Base-by-base conservation (phyloP, 805 yeast genomes). In the Sungouiozyma intestinalis region DNA sequence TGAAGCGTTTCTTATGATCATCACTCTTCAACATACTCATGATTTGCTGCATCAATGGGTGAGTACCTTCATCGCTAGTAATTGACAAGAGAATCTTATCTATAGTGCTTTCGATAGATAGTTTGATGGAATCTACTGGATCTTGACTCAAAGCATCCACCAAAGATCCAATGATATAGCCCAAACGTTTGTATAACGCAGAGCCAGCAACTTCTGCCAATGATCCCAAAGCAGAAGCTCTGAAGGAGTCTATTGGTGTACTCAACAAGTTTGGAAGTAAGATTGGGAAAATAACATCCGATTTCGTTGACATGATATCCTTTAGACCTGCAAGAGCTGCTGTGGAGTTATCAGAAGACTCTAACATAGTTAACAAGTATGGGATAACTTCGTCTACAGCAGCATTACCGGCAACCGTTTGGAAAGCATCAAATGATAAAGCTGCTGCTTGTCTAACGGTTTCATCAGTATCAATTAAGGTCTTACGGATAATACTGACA, bases 351-450 rank as follows among this genome's bases (percentile, higher is more conserved):
- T 72, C 75, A 14, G 72, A 66, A 2, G 71, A 58, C 47, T 81
- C 79, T 51, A 90, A 69, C 74, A 79, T 71, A 43, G 71, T 71
- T 58, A 92, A 71, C 60, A 92, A 72, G 53, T 79, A 77, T 17
- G 98, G 99, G 51, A 92, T 69, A 48, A 92, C 73, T 53, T 84
- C 88, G 59, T 90, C 97, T 49, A 87, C 80, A 5, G 94, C 96
- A 36, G 73, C 72, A 53, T 81, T 81, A 43, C 97, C 97, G 51
- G 87, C 72, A 42, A 77, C 72, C 42, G 76, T 81, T 60, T 88
- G 95, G 53, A 87, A 77, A 5, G 79, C 79, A 53, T 92, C 97
- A 57, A 92, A 90, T 0, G 95, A 88, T 36, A 72, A 71, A 3
- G 96, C 96, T 16, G 98, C 95, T 14, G 96, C 82, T 54, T 77